Conservation (phyloP, 2,329 filamentous ascomycete species). For the Talaromyces sp. region DNA sequence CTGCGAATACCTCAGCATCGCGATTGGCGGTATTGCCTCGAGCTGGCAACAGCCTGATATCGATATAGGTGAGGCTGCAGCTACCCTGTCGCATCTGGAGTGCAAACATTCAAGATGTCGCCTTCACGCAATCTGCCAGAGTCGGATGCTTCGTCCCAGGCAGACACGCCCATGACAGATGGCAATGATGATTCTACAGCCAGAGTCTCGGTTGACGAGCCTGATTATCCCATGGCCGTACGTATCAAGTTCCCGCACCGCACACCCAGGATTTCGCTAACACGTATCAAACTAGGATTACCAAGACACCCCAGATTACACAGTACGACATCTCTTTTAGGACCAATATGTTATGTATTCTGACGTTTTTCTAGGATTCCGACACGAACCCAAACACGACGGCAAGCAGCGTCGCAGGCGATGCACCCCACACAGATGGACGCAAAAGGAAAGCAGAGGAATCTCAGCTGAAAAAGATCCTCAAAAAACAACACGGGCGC, state of each 20-base stretch:
- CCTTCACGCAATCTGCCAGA: conserved; percentile 29
- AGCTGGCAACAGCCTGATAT: background rate
- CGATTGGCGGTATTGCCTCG: background rate
- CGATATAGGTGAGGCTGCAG: background rate
- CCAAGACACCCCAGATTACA: conserved; percentile 60
- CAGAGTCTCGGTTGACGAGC: conserved; percentile 30
- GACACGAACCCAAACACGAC: conserved; percentile 63
- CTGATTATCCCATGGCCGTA: conserved; percentile 38
- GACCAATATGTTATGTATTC: conserved; percentile 15
- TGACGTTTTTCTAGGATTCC: conserved; percentile 46
- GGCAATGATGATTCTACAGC: conserved; percentile 30
- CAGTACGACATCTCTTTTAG: conserved; percentile 20
- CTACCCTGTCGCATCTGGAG: background rate
- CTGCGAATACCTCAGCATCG: background rate
- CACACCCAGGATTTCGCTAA: background rate
- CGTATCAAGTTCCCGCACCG: conserved; percentile 10
- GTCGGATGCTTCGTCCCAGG: conserved; percentile 39
- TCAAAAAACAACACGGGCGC: conserved; percentile 90
- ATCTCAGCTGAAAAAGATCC: conserved; percentile 82
- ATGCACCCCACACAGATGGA: conserved; percentile 63
- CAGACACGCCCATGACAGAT: conserved; percentile 45
- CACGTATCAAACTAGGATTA: conserved; percentile 33
- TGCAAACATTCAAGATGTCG: conserved; percentile 31
- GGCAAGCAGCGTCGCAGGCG: conserved; percentile 81
- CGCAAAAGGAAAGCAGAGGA: conserved; percentile 82